phyloP scores from a whole-genome alignment of 116 monocot genomes.

The Papilionanthe hybrid region DNA sequence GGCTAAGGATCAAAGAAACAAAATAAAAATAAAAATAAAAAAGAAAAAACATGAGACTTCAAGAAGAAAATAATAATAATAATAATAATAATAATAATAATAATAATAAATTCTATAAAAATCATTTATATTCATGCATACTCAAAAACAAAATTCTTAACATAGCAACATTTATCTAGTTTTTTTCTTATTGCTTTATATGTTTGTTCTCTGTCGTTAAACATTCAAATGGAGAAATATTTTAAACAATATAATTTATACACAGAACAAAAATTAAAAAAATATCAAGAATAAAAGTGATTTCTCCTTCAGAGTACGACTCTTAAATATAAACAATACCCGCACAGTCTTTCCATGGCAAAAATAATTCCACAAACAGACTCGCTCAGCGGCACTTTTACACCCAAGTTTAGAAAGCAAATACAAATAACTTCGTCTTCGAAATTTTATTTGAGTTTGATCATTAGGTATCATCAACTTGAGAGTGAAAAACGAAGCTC shows the following conservation, averaged over 20 bases:
- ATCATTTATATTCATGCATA: too few species aligned
- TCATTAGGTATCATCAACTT: constrained; percentile 43
- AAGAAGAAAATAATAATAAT: too few species aligned
- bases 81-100: too few species aligned
- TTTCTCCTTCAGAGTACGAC: neutral
- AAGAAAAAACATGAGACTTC: too few species aligned
- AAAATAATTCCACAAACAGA: constrained; percentile 2
- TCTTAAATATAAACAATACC: neutral
- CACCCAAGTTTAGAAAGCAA: neutral
- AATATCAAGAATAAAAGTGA: neutral
- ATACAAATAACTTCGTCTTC: neutral
- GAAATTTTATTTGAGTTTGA: neutral
- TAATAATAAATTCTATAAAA: too few species aligned
- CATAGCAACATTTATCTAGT: too few species aligned
- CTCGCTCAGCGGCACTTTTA: neutral
- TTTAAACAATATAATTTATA: neutral
- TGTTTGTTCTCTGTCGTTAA: too few species aligned
- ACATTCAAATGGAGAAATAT: too few species aligned
- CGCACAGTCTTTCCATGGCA: neutral
- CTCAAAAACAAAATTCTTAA: too few species aligned
- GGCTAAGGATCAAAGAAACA: too few species aligned
- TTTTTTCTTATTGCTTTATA: too few species aligned
- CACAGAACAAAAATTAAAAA: neutral
- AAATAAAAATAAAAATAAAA: too few species aligned
- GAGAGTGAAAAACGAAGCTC: constrained; percentile 56